Conservation (phyloP, 2,329 filamentous ascomycete genomes). For the Phialemoniopsis sp. region DNA sequence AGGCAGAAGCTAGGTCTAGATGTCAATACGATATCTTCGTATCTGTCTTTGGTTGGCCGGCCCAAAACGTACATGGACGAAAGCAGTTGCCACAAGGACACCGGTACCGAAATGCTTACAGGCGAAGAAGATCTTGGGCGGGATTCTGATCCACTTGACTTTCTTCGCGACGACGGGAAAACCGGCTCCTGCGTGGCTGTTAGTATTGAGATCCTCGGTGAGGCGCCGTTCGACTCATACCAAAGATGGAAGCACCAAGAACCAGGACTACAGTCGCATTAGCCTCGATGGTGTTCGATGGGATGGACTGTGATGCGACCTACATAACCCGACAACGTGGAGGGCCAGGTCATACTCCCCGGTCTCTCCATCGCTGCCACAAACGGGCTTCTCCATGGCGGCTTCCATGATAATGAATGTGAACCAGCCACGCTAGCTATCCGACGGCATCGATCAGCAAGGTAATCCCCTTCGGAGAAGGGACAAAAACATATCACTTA, state of each 20-base stretch:
- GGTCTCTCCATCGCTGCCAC: conserved; percentile 26
- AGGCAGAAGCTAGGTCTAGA: conserved; percentile 42
- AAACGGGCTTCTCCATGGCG: conserved; percentile 28
- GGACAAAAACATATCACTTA: conserved; percentile 6
- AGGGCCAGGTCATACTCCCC: conserved; percentile 38
- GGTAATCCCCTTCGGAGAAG: too few species aligned
- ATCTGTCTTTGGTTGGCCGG: not conserved
- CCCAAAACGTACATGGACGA: conserved; percentile 54
- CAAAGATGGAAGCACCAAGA: conserved; percentile 31
- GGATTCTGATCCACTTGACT: conserved; percentile 53
- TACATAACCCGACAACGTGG: conserved; percentile 36
- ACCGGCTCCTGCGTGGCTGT: conserved; percentile 30
- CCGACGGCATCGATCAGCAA: not conserved
- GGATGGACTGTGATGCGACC: conserved; percentile 13
- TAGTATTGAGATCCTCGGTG: too few species aligned
- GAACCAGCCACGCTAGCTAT: not conserved
- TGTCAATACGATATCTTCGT: too few species aligned
- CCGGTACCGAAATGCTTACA: conserved; percentile 68
- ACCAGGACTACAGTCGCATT: conserved; percentile 29
- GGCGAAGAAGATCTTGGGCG: conserved; percentile 53
- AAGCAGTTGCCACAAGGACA: conserved; percentile 68
- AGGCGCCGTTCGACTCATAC: conserved; percentile 12
- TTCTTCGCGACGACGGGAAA: conserved; percentile 52
- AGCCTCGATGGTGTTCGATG: not conserved
- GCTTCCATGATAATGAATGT: conserved; percentile 4